Percentiles rank a stretch among this genome's conserved stretches.
Conservation (phyloP, 2,329 filamentous ascomycete genomes). For the Aspergillus puulaauensis region DNA sequence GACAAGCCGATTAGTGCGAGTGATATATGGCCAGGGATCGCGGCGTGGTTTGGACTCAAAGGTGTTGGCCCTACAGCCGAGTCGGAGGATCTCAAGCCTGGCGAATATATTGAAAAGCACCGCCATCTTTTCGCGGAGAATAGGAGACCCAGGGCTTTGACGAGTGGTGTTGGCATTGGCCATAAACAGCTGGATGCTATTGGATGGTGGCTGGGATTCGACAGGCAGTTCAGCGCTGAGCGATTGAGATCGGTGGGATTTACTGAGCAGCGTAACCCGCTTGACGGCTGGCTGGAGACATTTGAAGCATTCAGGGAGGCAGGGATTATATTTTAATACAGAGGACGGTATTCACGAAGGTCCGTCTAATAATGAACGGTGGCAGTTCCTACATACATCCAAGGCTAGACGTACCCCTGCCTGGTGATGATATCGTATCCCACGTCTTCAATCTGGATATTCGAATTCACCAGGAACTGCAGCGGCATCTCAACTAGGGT, state of each 20-base stretch:
- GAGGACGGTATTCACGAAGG: neutral
- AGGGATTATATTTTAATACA: slow-evolving; percentile 40
- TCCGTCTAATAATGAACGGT: neutral
- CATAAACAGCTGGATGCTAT: slow-evolving; percentile 44
- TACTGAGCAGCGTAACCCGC: slow-evolving; percentile 36
- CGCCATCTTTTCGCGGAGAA: slow-evolving; percentile 28
- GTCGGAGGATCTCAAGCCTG: slow-evolving; percentile 6
- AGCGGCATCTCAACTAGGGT: neutral
- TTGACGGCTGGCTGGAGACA: slow-evolving; percentile 44
- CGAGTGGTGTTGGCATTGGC: slow-evolving; percentile 39
- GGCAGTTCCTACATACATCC: no score
- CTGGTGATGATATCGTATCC: neutral
- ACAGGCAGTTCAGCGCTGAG: slow-evolving; percentile 47
- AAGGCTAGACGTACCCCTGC: slow-evolving; percentile 1
- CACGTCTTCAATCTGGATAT: neutral
- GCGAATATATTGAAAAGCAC: slow-evolving; percentile 28
- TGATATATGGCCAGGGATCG: slow-evolving; percentile 28
- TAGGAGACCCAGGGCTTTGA: slow-evolving; percentile 24
- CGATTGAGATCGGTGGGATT: slow-evolving; percentile 44
- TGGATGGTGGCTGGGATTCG: slow-evolving; percentile 50
- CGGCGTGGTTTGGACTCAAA: slow-evolving; percentile 30
- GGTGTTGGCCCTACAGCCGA: slow-evolving; percentile 21
- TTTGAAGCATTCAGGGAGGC: slow-evolving; percentile 46
- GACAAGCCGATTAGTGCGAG: slow-evolving; percentile 23
- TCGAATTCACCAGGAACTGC: neutral